Evolutionary conservation across 192 early-diverging fungal species (phyloP), one percentile per base, ranked within the genome.

Genomic region (Gaertneriomyces sp.): DNA sequence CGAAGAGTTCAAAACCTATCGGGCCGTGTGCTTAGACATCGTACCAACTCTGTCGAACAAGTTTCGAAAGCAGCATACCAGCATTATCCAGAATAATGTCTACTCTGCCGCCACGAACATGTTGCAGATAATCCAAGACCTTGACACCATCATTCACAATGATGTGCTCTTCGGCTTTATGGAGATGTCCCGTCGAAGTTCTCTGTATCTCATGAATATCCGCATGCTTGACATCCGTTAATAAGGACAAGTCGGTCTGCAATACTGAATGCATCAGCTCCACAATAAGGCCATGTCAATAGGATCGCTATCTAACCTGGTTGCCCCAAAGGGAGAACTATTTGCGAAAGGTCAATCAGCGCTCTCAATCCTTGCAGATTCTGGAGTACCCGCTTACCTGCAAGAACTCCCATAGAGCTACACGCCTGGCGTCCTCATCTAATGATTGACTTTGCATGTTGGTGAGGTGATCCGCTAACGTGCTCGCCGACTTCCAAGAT

Each of bases 1-100:
- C 87, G 51, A 86, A 91, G 45, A 95, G 78, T 76, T 98, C 96
- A 68, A 96, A 94, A 6, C 95, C 89, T 87, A 60, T 4, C 39
- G 42, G 44, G 10, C n/a, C 5, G 9, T 8, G 5, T 14, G 1
- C 1, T 49, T 49, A 12, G 47, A 17, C 2, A n/a, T 49, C 12
- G 47, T 17, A 49, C 16, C 47, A 49, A 12, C 47, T 17, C 47
- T 49, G 47, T 2, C 47, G 1, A n/a, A n/a, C 12, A 17, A 49
- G 1, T 49, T 17, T n/a, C 16, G 1, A 60, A 11, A 10, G 33
- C 12, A 8, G 40, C 64, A 25, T 47, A 83, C 86, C 93, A 45
- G 93, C 81, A 76, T 96, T 96, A 64, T 96, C 94, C 64, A 96
- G 77, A 25, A 96, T 83, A 70, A 94, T 81, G 61, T 92, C 91